Evolutionary conservation across 208 protist genomes (phyloP).

Genomic region (Trypanosoma avium): DNA sequence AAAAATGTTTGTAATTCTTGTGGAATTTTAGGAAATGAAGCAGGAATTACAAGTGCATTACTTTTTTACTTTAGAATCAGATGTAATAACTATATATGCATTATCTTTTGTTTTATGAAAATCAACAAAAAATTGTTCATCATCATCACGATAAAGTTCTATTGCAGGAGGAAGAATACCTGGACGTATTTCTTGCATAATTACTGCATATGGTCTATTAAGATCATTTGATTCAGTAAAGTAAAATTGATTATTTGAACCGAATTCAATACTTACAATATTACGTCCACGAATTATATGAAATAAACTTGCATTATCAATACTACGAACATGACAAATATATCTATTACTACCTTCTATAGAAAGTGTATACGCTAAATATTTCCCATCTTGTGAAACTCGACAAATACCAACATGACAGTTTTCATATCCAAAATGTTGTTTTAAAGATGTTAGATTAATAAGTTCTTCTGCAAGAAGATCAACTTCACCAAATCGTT

Average conservation of each 20-base stretch:
- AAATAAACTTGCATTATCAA: slow-evolving; percentile 87
- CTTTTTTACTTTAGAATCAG: slow-evolving; percentile 85
- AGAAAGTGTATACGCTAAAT: slow-evolving; percentile 89
- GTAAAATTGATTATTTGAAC: slow-evolving; percentile 81
- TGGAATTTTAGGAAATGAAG: slow-evolving; percentile 83
- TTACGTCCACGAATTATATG: slow-evolving; percentile 90
- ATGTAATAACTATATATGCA: slow-evolving; percentile 82
- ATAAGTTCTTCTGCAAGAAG: slow-evolving; percentile 90
- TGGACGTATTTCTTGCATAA: slow-evolving; percentile 89
- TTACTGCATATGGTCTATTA: slow-evolving; percentile 81
- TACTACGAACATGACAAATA: slow-evolving; percentile 88
- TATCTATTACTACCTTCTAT: slow-evolving; percentile 89
- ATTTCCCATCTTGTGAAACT: slow-evolving; percentile 86
- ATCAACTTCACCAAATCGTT: slow-evolving; percentile 82
- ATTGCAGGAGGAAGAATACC: slow-evolving; percentile 80
- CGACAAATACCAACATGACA: slow-evolving; percentile 87
- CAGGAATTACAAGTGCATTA: slow-evolving; percentile 71
- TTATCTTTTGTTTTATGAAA: slow-evolving; percentile 89
- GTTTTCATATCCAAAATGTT: slow-evolving; percentile 89
- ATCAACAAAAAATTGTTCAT: slow-evolving; percentile 91
- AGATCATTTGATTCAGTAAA: slow-evolving; percentile 91
- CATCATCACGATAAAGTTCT: slow-evolving; percentile 86
- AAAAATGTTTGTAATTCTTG: slow-evolving; percentile 68
- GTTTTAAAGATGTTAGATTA: slow-evolving; percentile 77
- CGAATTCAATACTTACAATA: slow-evolving; percentile 92